Conservation (phyloP, 1,284 basidiomycete species). For the Moesziomyces sp. region DNA sequence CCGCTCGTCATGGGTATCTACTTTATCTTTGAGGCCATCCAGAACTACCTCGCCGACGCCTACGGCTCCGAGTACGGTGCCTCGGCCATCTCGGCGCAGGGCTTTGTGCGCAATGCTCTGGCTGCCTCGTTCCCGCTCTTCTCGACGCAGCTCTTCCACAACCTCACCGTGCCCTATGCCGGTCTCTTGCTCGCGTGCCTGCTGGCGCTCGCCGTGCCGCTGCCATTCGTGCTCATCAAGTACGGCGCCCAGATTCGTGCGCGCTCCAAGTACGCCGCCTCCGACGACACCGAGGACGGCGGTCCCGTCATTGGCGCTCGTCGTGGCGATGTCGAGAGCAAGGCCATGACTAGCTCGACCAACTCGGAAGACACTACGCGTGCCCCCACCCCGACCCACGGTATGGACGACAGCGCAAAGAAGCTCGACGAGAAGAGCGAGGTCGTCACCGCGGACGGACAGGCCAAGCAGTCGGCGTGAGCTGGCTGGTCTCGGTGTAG, state of each 20-base stretch:
- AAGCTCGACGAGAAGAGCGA: conserved; percentile 9
- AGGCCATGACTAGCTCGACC: conserved; percentile 19
- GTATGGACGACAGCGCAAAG: conserved; percentile 20
- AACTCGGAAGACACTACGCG: conserved; percentile 26
- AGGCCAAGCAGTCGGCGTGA: no score
- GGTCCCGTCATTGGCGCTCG: conserved; percentile 44
- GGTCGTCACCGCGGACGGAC: no score
- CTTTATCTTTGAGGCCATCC: conserved; percentile 55
- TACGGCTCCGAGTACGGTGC: conserved; percentile 53
- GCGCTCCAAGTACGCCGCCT: conserved; percentile 54
- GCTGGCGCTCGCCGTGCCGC: conserved; percentile 46
- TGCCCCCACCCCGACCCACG: conserved; percentile 29
- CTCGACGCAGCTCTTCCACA: conserved; percentile 59
- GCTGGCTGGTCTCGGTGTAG: no score
- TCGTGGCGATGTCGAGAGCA: conserved; percentile 39
- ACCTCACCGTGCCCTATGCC: conserved; percentile 47
- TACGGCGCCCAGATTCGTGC: conserved; percentile 54
- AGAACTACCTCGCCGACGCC: conserved; percentile 51
- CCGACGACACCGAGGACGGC: conserved; percentile 33
- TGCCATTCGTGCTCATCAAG: conserved; percentile 56
- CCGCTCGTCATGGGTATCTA: conserved; percentile 59
- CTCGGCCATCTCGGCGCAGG: conserved; percentile 54
- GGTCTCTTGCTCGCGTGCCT: conserved; percentile 52
- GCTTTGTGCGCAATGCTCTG: conserved; percentile 53
- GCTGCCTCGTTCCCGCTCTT: conserved; percentile 56